Evolutionary conservation across 129 eudicot genomes (phyloP), one percentile per base, ranked within the genome.

Genomic region (Smallanthus sonchifolius): DNA sequence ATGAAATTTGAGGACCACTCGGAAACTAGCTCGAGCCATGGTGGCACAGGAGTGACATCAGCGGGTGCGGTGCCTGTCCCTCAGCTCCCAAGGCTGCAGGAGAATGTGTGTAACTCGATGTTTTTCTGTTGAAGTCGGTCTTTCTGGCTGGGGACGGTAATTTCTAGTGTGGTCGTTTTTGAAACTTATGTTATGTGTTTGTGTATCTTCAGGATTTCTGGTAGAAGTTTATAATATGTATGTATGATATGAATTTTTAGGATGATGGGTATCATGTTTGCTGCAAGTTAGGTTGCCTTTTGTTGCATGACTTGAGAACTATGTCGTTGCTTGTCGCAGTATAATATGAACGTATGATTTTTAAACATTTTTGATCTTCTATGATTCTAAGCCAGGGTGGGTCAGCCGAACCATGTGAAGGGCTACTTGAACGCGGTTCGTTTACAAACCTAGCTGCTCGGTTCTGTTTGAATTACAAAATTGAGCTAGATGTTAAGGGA

Each of bases 21-120:
- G 0, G 92, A 87, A 72, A 85, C 88, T 0, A 85, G 91, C 34
- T 86, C 96, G 0, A 82, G 90, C 66, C 95, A 87, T 20, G 95
- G 92, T 7, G 87, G 87, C 17, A 78, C 82, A 1, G 82, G 82
- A 42, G 75, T 77, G 17, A 81, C 91, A 6, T 71, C 79, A 40
- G 69, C 69, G 2, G 69, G 69, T 64, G 69, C 69, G 6, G 78
- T 82, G 10, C 82, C 89, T 2, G 94, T 85, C 16, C 88, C 88
- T 10, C 88, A 86, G 51, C 90, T 92, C 45, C 97, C 97, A 0
- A 80, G 20, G 78, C 61, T 89, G 70, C 80, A 90, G 59, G 78
- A 81, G 28, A 84, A 63, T 5, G 98, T 93, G 10, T 70, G 81
- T 38, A 67, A 77, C 82, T 84, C 96, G 19, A 93, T 93, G 98